These are phyloP conservation scores for Hippophae rhamnoides DNA, from an alignment of 306 rosid genomes.

Conservation along the genomic window DNA sequence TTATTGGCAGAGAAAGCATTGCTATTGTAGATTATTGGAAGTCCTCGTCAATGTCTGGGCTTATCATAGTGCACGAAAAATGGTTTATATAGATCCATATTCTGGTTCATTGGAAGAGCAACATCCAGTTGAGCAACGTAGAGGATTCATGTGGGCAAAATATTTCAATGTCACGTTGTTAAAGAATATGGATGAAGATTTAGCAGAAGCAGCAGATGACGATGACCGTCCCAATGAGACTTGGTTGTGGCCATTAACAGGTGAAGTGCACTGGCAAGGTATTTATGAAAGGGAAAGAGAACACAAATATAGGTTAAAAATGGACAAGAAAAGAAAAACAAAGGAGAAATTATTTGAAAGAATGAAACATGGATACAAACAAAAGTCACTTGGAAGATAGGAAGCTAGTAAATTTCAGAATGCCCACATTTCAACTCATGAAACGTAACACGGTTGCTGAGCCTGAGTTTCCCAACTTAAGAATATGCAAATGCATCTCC, in stretches of 20 bases:
- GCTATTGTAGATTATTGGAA: constrained; percentile 79
- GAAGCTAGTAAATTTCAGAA: constrained; percentile 16
- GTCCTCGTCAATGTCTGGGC: constrained; percentile 94
- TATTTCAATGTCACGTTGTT: constrained; percentile 55
- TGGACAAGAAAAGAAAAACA: constrained; percentile 88
- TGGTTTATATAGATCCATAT: constrained; percentile 68
- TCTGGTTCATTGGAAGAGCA: constrained; percentile 76
- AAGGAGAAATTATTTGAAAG: constrained; percentile 66
- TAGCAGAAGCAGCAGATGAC: constrained; percentile 92
- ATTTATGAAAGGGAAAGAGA: constrained; percentile 89
- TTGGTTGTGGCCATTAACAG: constrained; percentile 93
- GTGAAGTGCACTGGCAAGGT: constrained; percentile 97
- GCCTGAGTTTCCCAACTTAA: constrained; percentile 23
- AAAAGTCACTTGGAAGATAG: constrained; percentile 76
- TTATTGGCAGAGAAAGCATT: constrained; percentile 56
- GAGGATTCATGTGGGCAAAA: constrained; percentile 71
- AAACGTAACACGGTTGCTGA: constrained; percentile 10
- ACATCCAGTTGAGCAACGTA: constrained; percentile 69
- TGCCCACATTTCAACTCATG: constrained; percentile 9
- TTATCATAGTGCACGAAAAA: constrained; percentile 83
- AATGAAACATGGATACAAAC: constrained; percentile 72
- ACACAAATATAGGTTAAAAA: constrained; percentile 78
- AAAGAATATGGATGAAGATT: constrained; percentile 91
- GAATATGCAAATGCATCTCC: constrained; percentile 13
- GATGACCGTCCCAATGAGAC: constrained; percentile 52